A percentile compares a stretch with the other conserved stretches of the same genome.
Evolutionary conservation across 805 yeast genomes (phyloP).

Genomic region (Myxozyma neglecta): DNA sequence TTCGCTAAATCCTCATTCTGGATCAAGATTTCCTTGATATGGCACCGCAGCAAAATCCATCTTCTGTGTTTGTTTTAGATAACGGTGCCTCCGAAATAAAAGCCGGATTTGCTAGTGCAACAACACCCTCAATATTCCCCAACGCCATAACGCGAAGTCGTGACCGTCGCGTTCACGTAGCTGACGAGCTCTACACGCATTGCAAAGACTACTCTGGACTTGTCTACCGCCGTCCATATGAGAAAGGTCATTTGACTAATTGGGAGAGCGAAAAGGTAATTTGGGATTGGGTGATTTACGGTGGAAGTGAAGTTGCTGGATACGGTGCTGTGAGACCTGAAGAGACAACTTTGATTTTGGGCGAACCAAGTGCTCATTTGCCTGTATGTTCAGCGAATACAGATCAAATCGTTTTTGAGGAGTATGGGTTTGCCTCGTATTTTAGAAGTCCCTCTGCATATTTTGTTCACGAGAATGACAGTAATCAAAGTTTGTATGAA

Average conservation of each 20-base stretch:
- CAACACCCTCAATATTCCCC: constrained; percentile 47
- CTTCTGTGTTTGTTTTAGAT: constrained; percentile 60
- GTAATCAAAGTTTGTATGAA: neutral
- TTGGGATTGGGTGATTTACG: constrained; percentile 76
- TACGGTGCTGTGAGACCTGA: constrained; percentile 39
- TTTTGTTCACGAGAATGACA: constrained; percentile 24
- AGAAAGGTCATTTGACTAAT: constrained; percentile 81
- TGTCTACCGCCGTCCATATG: constrained; percentile 75
- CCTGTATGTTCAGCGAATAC: constrained; percentile 80
- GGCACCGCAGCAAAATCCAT: constrained; percentile 20
- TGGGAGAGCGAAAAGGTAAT: constrained; percentile 89
- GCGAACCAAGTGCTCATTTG: constrained; percentile 79
- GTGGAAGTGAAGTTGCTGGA: constrained; percentile 8
- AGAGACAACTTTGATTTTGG: constrained; percentile 63
- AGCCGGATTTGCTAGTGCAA: constrained; percentile 47
- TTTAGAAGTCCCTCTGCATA: constrained; percentile 57
- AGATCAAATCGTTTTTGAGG: constrained; percentile 93
- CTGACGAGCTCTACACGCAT: constrained; percentile 57
- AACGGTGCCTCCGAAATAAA: constrained; percentile 88
- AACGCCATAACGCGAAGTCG: constrained; percentile 74
- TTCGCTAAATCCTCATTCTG: too few relatives aligned
- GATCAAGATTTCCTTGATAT: neutral
- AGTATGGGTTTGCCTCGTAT: constrained; percentile 73
- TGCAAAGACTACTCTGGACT: constrained; percentile 76
- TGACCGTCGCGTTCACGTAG: constrained; percentile 71